phyloP scores from a whole-genome alignment of 2,329 filamentous ascomycete species.

The Curvularia sp. region DNA sequence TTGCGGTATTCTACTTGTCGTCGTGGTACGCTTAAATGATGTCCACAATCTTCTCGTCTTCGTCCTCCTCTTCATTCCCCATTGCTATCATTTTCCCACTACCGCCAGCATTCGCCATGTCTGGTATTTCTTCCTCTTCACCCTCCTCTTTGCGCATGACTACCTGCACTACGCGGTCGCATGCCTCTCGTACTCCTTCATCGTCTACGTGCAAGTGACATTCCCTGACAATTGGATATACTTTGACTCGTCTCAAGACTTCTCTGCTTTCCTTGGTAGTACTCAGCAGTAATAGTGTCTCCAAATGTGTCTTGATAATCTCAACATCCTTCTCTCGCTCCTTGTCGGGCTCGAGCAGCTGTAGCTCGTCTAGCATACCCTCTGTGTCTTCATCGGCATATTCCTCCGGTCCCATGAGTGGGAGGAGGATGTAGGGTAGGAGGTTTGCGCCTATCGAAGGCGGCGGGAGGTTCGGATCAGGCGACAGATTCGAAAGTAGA shows the following conservation, averaged over 20 bases:
- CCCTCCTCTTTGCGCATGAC: conserved; percentile 79
- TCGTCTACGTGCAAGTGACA: conserved; percentile 79
- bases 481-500: conserved; percentile 63
- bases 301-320: conserved; percentile 86
- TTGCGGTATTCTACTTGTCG: conserved; percentile 5
- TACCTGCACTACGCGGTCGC: conserved; percentile 88
- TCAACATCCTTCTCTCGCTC: conserved; percentile 76
- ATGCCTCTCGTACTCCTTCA: conserved; percentile 81
- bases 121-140: conserved; percentile 57
- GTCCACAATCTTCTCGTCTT: conserved; percentile 50
- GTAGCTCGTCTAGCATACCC: conserved; percentile 87
- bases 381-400: conserved; percentile 86
- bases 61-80: conserved; percentile 43
- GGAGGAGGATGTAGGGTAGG: conserved; percentile 85
- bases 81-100: conserved; percentile 40
- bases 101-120: conserved; percentile 26
- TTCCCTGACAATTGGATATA: conserved; percentile 90
- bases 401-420: conserved; percentile 86
- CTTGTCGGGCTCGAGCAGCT: conserved; percentile 90
- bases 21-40: conserved; percentile 26
- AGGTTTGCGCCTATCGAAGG: conserved; percentile 76
- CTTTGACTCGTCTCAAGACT: conserved; percentile 74
- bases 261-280: conserved; percentile 79
- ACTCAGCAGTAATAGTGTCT: conserved; percentile 84
- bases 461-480: conserved; percentile 41